A percentile compares a stretch with the other conserved stretches of the same genome.
Evolutionary conservation across 306 rosid genomes (phyloP).

Genomic region (Gastrolobium bilobum): DNA sequence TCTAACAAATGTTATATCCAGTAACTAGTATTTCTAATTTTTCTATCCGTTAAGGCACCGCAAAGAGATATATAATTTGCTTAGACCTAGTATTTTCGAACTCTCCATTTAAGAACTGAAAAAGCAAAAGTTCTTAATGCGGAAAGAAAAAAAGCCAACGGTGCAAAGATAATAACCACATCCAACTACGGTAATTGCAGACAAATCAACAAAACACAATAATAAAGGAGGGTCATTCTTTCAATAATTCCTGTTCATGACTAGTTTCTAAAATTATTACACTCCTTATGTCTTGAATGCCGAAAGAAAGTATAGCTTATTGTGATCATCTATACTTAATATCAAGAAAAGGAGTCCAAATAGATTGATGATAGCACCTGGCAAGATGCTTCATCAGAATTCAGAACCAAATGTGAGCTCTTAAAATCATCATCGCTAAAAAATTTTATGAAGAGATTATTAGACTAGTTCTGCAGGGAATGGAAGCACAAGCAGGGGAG

Average conservation of each 20-base stretch:
- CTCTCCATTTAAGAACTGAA: not conserved
- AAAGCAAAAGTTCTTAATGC: not conserved
- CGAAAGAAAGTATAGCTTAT: not conserved
- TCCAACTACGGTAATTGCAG: too few relatives aligned
- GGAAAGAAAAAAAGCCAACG: not conserved
- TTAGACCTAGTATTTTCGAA: constrained; percentile 3
- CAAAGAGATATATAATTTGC: too few relatives aligned
- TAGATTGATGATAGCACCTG: constrained; percentile 2
- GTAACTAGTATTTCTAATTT: too few relatives aligned
- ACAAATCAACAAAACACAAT: constrained; percentile 19
- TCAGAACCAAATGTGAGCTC: constrained; percentile 19
- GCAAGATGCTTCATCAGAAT: constrained; percentile 12
- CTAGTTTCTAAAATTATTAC: too few relatives aligned
- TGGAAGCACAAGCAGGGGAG: constrained; percentile 10
- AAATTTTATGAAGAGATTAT: not conserved
- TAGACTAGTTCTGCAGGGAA: not conserved
- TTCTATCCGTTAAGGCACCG: too few relatives aligned
- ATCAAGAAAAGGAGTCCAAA: constrained; percentile 5
- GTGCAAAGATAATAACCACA: not conserved
- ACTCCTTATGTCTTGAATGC: constrained; percentile 10
- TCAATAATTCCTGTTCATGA: constrained; percentile 17
- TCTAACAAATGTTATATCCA: too few relatives aligned
- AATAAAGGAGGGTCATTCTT: not conserved
- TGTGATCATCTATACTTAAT: not conserved
- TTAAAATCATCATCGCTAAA: not conserved